Base-by-base conservation (phyloP, 345 rosid species). In the Linum trigynum region DNA sequence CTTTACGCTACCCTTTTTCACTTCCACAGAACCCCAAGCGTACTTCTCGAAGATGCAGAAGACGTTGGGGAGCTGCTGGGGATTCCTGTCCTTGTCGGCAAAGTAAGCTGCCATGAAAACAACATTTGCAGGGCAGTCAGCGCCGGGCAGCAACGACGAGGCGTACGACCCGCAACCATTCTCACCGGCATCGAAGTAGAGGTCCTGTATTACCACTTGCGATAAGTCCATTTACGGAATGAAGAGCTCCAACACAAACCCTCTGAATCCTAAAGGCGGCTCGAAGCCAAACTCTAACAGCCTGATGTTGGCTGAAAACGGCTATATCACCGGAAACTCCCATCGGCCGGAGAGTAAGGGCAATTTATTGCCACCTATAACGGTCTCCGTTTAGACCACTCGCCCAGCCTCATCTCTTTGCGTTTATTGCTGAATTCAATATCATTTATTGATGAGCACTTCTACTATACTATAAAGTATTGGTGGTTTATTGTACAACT, bases 221-320 rank as follows among this genome's bases (percentile, higher is more conserved):
- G 59, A 62, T 5, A 67, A 37, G 60, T 72, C 75, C 71, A 72
- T 67, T 9, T 67, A 72, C 11, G 75, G 71, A 11, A 72, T 55
- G 14, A 67, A 67, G 5, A 67, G 23, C 51, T 72, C 75, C 11
- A 67, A 72, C 4, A 72, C 50, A 32, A 63, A 72, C 37, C 61
- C 68, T 67, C 12, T 67, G 17, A 23, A 23, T 23, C 32, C 32
- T 23, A 23, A 23, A 23, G 32, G 32, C 32, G 32, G 32, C 32
- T 23, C 32, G 0, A 23, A 23, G 32, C 32, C 32, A 23, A 23
- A 23, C 32, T 23, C 32, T 23, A 23, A 23, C 32, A 23, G 32
- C 32, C 32, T 23, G 32, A 1, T 23, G 32, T 23, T 23, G 32
- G 32, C 32, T 23, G 32, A 23, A 23, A 23, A 23, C 32, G 32